phyloP scores from a whole-genome alignment of 2,329 filamentous ascomycete genomes.

The Plenodomus lindquistii region DNA sequence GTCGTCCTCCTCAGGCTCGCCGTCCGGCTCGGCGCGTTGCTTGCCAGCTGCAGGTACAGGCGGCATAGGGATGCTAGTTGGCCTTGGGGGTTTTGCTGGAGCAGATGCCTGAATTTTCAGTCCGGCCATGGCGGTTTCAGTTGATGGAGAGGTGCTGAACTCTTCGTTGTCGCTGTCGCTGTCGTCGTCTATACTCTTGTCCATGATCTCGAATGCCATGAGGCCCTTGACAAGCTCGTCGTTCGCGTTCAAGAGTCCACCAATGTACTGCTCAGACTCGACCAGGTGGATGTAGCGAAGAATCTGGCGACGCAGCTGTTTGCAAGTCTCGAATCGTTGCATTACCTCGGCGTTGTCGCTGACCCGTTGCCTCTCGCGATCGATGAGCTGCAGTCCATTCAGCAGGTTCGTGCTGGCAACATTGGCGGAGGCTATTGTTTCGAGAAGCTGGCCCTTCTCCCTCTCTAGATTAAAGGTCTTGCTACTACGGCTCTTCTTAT shows the following conservation, averaged over 20 bases:
- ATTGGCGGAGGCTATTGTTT: slow-evolving; percentile 84
- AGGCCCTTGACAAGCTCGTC: slow-evolving; percentile 92
- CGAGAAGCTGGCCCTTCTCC: slow-evolving; percentile 85
- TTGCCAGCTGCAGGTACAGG: slow-evolving; percentile 34
- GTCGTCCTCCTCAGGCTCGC: slow-evolving; percentile 63
- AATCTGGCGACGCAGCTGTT: slow-evolving; percentile 79
- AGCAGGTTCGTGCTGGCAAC: slow-evolving; percentile 89
- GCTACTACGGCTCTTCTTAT: slow-evolving; percentile 56
- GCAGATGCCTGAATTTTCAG: slow-evolving; percentile 48
- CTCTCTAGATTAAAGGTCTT: slow-evolving; percentile 80
- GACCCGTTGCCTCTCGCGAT: slow-evolving; percentile 84
- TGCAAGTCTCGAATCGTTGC: slow-evolving; percentile 82
- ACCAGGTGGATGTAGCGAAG: slow-evolving; percentile 91
- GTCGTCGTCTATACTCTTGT: slow-evolving; percentile 78
- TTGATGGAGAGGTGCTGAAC: slow-evolving; percentile 16
- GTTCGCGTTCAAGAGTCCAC: slow-evolving; percentile 88
- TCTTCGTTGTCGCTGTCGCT: slow-evolving; percentile 63
- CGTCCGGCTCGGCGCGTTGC: slow-evolving; percentile 57
- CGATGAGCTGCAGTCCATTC: slow-evolving; percentile 87
- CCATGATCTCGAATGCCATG: slow-evolving; percentile 92
- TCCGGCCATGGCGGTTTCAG: slow-evolving; percentile 50
- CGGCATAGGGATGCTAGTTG: slow-evolving; percentile 47
- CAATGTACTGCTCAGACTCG: slow-evolving; percentile 87
- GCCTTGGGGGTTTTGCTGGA: slow-evolving; percentile 56
- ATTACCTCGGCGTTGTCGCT: slow-evolving; percentile 80